Evolutionary conservation across 2,329 filamentous ascomycete genomes (phyloP).

Genomic region (Ceratocystis albifundus): DNA sequence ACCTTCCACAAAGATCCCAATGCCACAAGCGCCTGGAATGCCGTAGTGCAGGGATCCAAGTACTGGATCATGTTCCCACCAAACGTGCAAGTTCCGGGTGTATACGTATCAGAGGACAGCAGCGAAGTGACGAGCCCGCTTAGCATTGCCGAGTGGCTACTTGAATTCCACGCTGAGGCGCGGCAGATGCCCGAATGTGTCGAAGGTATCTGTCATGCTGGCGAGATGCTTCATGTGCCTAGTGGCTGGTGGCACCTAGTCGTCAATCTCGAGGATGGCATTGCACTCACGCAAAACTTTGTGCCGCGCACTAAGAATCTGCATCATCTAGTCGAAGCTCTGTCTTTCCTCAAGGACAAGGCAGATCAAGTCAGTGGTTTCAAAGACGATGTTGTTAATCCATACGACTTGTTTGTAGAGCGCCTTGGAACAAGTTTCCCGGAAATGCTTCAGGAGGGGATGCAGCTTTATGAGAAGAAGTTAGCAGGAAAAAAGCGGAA

Average conservation of each 20-base stretch:
- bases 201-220: constrained; percentile 72
- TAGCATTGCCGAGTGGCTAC: constrained; percentile 92
- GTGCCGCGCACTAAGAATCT: constrained; percentile 52
- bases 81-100: constrained; percentile 66
- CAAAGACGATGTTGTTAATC: constrained; percentile 55
- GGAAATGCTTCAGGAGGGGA: constrained; percentile 52
- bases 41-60: constrained; percentile 76
- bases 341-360: constrained; percentile 72
- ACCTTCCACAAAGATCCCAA: constrained; percentile 86
- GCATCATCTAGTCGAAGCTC: constrained; percentile 56
- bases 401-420: constrained; percentile 63
- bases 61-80: constrained; percentile 99
- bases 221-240: constrained; percentile 85
- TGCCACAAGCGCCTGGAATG: constrained; percentile 79
- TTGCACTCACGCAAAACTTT: constrained; percentile 93
- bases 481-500: constrained; percentile 60
- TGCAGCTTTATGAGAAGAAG: constrained; percentile 52
- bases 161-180: constrained; percentile 79
- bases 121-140: constrained; percentile 89
- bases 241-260: constrained; percentile 97
- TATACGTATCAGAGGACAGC: constrained; percentile 78
- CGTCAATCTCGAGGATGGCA: constrained; percentile 71
- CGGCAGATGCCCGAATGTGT: constrained; percentile 62
- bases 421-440: constrained; percentile 54
- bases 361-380: constrained; percentile 83